Evolutionary conservation across 1,139 yeast genomes (phyloP), one percentile per base, ranked within the genome.

Genomic region (Zhuliangozyma parablackwelliae): DNA sequence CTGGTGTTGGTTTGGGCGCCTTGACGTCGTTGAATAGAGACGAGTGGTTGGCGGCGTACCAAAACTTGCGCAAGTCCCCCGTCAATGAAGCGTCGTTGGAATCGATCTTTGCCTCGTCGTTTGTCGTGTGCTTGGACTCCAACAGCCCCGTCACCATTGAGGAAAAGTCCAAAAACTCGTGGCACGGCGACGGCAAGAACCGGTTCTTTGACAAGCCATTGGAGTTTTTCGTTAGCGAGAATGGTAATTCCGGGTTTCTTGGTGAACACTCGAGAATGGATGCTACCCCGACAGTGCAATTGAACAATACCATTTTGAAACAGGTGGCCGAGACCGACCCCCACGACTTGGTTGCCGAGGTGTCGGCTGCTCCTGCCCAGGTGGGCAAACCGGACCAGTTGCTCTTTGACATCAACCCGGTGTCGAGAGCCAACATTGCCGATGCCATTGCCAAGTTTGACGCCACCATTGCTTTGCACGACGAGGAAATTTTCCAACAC

Each of bases 231-330:
- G 78, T 92, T 39, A 69, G 85, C 45, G 82, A 80, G 47, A 89
- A 88, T 59, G 96, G 95, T 45, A 73, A 80, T 49, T 86, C 96
- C 16, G 97, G 97, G 1, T 90, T 89, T 69, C 67, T 89, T 57
- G 97, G 96, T 44, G 98, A 92, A 66, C 98, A 92, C 68, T 88
- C 97, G 26, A 85, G 79, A 72, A 92, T 92, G 97, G 98, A 92
- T 62, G 98, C 97, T 45, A 88, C 97, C 16, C 96, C 97, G 53
- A 92, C 96, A 28, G 81, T 87, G 52, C 82, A 90, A 53, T 67
- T 92, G 65, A 90, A 90, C 63, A 90, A 88, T 63, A 81, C 73
- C 55, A 73, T 90, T 35, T 72, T 80, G 48, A 72, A 72, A 37
- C 76, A 78, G 50, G 65, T 86, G 44, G 46, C 60, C 46, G 73